Conservation (phyloP, 2,329 filamentous ascomycete genomes). For the Hymenoscyphus scutula region DNA sequence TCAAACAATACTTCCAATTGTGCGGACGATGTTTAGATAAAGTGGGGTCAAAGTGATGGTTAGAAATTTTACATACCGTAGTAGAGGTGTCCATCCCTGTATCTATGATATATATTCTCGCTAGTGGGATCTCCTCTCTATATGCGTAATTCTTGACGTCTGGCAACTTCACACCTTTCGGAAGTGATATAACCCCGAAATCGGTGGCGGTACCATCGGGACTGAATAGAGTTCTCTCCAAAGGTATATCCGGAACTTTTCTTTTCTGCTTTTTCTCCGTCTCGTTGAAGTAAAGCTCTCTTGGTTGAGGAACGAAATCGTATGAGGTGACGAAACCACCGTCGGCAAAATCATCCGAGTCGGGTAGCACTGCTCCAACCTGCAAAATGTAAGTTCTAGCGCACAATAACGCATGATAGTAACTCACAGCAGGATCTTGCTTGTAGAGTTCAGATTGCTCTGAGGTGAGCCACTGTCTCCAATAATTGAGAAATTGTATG, state of each 20-base stretch:
- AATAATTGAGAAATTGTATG: background rate
- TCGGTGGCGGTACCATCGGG: background rate
- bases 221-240: background rate
- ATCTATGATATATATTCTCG: background rate
- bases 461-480: background rate
- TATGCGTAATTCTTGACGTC: background rate
- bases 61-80: background rate
- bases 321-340: background rate
- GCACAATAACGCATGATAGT: background rate
- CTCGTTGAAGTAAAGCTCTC: background rate
- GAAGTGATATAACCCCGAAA: background rate
- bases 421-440: slow-evolving; percentile 6
- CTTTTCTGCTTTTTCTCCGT: background rate
- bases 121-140: background rate
- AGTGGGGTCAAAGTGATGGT: too few relatives aligned
- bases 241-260: background rate
- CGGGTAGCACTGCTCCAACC: background rate
- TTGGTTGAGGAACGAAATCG: background rate
- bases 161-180: background rate
- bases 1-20: too few relatives aligned
- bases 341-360: background rate
- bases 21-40: too few relatives aligned
- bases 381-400: background rate
- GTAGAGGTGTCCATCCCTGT: slow-evolving; percentile 3
- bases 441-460: slow-evolving; percentile 3